Base-by-base conservation (phyloP, 1,139 yeast species). In the Zygosaccharomyces sapae region DNA sequence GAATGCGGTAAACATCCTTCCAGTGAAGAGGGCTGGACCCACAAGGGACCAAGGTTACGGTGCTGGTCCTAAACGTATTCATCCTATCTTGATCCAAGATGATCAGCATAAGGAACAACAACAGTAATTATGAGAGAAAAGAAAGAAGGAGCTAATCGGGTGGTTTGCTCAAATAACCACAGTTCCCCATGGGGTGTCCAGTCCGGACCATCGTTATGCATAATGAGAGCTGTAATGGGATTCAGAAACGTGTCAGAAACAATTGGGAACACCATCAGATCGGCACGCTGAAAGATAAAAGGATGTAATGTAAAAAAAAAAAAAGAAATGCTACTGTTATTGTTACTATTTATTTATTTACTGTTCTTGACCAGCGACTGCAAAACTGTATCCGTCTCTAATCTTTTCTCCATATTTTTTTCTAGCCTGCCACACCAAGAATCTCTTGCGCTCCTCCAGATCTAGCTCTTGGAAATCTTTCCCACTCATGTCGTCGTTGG, bases 371-470 rank as follows among this genome's bases (percentile, higher is more conserved):
- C 44, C 18, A 41, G 12, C 8, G 41, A 19, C 25, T 29, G 41
- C 29, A 38, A 22, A 20, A 18, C 53, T 19, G 51, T 45, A 47
- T 62, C 66, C 5, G 45, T 49, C 38, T 54, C 51, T 31, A 63
- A 35, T 13, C 49, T 46, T 33, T 48, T 39, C 43, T 62, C 64
- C 62, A 63, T 56, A 30, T 22, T 55, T 54, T 54, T 55, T 59
- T 38, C 68, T 55, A 3, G 69, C 67, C 25, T 61, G 55, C 66
- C 64, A 62, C 33, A 65, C 60, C 58, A 65, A 47, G 27, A 51
- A 55, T 41, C 54, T 57, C 48, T 63, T 65, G 31, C 65, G 59
- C 34, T 59, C 63, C n/a, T 56, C 57, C 12, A 62, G 56, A 31
- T 59, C 63, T 35, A 60, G 41, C 6, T 53, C 60, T 12, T 48